Base-by-base conservation (phyloP, 2,329 filamentous ascomycete genomes). In the Ophiosphaerella narmari region DNA sequence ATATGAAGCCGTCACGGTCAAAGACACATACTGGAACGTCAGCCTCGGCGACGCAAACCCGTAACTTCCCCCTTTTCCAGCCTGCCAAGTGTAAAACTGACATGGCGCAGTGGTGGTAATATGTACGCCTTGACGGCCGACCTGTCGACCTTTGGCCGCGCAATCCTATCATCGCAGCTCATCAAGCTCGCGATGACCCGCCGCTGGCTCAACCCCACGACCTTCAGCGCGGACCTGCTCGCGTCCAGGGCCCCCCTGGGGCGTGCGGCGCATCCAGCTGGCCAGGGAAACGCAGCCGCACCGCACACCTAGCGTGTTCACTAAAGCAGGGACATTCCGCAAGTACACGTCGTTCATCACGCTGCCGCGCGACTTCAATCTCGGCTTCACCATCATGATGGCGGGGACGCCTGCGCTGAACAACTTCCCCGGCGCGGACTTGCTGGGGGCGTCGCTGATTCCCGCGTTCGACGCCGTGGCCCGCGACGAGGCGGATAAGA, bases 241-340 rank as follows among this genome's bases (percentile, higher is more conserved):
- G 58, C 50, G 7, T 44, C 55, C 2, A 16, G 75, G 76, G 12
- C 56, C 63, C 12, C 73, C 74, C 2, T 78, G 73, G 73, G 71
- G 75, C 33, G 74, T 78, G 47, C 72, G 64, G 13, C 66, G 71
- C 37, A 52, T 53, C 9, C 48, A 50, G 2, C 40, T 70, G 7
- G 54, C 37, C 33, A 44, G 42, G 18, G 35, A 42, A 2, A 37
- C 23, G 6, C 48, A 53, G 11, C 55, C 55, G 1, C 46, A 52
- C 31, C 51, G 51, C 11, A 51, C 50, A 1, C 55, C 71, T 6
- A 70, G 72, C 54, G 32, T 76, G 1, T 78, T 76, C 49, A 74
- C 73, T n/a, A 79, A 81, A 59, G 62, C 71, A 2, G 75, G 78
- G 11, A 69, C 76, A 46, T 66, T 78, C n/a, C 71, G 74, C 33